Evolutionary conservation across 2,329 filamentous ascomycete genomes (phyloP), one percentile per base, ranked within the genome.

Genomic region (Paecilomyces niveus): DNA sequence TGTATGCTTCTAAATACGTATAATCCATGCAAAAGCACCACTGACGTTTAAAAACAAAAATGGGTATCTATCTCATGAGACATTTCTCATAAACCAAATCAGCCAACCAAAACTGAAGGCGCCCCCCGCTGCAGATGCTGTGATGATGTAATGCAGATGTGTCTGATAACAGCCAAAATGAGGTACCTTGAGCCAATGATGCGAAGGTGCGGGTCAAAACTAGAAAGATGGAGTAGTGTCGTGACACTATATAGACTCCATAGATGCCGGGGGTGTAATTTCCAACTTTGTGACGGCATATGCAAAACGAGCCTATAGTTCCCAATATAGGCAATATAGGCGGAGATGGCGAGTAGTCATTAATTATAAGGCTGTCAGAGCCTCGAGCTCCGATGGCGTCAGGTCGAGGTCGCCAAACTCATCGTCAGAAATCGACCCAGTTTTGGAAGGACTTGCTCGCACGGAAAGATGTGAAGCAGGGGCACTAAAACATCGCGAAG

Each of bases 361-460:
- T 21, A 9, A 52, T 22, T 52, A n/a, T 10, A 24, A 24, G 21
- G 50, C 50, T 13, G n/a, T 22, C 52, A 61, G 50, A 49, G 32
- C 50, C 33, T 61, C 59, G 9, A 59, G 59, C 5, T 59, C 52
- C 26, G 57, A 52, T 45, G 55, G 56, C 22, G 54, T 57, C 11
- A 61, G 53, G 54, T 56, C 31, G 5, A 61, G 50, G 22, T 61
- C 59, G 9, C 49, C 59, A 7, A 53, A 61, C 3, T 61, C 59
- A 13, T 59, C 59, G 54, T 59, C 59, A 4, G 49, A 50, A 10
- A 52, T 24, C 15, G 50, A 52, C 1, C 10, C 3, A 29, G 22
- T 52, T 24, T 21, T 29, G 7, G 39, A 45, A 45, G 9, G 39
- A 18, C n/a, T 45, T 18, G 39, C 39, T 8, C 1, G 39, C 15